Evolutionary conservation across 805 yeast species (phyloP), one percentile per base, ranked within the genome.

Genomic region (Candida sphagnicola): DNA sequence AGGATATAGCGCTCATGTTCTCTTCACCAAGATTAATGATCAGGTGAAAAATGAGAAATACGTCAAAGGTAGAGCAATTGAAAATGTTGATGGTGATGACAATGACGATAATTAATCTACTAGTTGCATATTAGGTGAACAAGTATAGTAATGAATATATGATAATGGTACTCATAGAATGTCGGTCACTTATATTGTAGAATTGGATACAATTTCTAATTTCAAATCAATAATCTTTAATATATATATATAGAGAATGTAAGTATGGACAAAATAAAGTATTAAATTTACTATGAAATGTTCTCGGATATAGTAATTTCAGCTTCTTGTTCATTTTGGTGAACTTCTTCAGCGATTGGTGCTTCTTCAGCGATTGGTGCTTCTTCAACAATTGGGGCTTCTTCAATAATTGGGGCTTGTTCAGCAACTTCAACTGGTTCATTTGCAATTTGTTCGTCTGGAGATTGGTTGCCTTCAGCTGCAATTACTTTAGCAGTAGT

Each of bases 41-140:
- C 67, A 68, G 46, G 78, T 79, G n/a, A 77, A 74, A 50, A 75
- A 75, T 41, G 80, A 78, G 46, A 67, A 69, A 42, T 79, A 77
- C 43, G 77, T 78, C 10, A 67, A 68, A 37, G 83, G 83, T 1
- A 71, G 77, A 48, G 73, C 79, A 3, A 62, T 77, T 39, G 77
- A 75, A 46, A 75, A 72, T 38, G 43, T 53, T 28, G 56, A 53
- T 26, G 30, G 16, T 4, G 35, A 28, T 21, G 41, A 38, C 6
- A 30, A 34, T n/a, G 35, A 21, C 24, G 24, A 21, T 6, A n/a
- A n/a, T n/a, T n/a, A n/a, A n/a, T n/a, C n/a, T n/a, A n/a, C n/a
- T n/a, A n/a, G n/a, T n/a, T n/a, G n/a, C n/a, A n/a, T n/a, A n/a
- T n/a, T n/a, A n/a, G n/a, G n/a, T n/a, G n/a, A n/a, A n/a, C n/a